These are phyloP conservation scores for Pelagophyceae sp. DNA, from an alignment of 352 stramenopile species.

Conservation along the genomic window DNA sequence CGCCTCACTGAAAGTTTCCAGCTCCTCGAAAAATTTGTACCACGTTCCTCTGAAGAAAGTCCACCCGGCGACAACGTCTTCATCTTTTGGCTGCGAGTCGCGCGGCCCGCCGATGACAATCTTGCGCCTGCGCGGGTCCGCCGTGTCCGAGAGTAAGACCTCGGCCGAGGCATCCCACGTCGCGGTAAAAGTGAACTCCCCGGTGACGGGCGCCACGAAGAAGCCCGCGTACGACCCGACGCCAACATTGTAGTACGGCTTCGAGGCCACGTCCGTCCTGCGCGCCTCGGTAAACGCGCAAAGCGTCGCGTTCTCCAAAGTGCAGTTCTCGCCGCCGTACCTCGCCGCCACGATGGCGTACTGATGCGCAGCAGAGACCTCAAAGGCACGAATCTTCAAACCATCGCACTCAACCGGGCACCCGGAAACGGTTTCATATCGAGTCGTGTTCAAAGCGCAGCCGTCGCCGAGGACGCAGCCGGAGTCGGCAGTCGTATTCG, in stretches of 20 bases:
- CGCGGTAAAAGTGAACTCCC: conserved; percentile 19
- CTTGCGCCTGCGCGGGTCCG: background rate
- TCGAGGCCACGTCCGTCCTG: background rate
- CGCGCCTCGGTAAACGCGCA: background rate
- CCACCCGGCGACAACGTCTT: background rate
- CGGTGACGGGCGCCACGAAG: conserved; percentile 22
- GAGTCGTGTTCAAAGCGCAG: background rate
- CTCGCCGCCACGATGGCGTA: background rate
- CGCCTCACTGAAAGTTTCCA: background rate
- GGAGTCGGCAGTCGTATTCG: conserved; percentile 17
- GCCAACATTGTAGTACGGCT: conserved; percentile 7
- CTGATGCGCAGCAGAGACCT: conserved; percentile 15
- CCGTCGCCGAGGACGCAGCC: conserved; percentile 4
- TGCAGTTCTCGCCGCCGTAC: conserved; percentile 11
- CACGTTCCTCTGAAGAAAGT: background rate
- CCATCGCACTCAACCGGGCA: conserved; percentile 19
- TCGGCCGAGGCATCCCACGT: conserved; percentile 3
- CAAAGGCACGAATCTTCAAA: background rate
- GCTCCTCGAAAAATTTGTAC: background rate
- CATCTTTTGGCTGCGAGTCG: background rate
- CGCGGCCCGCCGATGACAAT: background rate
- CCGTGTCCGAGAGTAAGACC: background rate
- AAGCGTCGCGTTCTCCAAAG: background rate
- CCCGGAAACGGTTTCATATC: background rate
- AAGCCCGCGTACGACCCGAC: conserved; percentile 16